A percentile compares a stretch with the other conserved stretches of the same genome.
Conservation (phyloP, 1,139 yeast genomes). For the Geotrichum phurueaensis region DNA sequence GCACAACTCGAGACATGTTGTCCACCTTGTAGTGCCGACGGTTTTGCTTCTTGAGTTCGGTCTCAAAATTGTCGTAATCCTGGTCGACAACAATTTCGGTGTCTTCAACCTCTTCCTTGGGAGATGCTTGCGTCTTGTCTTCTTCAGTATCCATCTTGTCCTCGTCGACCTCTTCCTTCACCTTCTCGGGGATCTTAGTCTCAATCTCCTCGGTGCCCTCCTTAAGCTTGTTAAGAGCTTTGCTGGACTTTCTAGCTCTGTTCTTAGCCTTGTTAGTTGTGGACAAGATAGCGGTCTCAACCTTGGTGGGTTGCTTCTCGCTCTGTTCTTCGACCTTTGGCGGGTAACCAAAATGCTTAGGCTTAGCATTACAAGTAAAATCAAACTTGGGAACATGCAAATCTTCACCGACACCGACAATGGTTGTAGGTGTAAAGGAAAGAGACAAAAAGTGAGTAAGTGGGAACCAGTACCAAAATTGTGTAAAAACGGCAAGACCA, state of each 20-base stretch:
- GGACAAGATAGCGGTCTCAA: conserved; percentile 88
- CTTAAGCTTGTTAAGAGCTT: conserved; percentile 32
- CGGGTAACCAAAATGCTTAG: conserved; percentile 81
- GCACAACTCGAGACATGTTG: conserved; percentile 83
- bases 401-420: conserved; percentile 81
- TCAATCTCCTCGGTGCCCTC: conserved; percentile 45
- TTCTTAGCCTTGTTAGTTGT: conserved; percentile 91
- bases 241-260: conserved; percentile 65
- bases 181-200: conserved; percentile 27
- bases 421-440: conserved; percentile 87
- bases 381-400: conserved; percentile 81
- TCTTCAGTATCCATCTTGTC: conserved; percentile 31
- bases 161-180: conserved; percentile 21
- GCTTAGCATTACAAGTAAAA: conserved; percentile 73
- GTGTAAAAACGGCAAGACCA: conserved; percentile 83
- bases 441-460: conserved; percentile 86
- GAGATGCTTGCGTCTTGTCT: conserved; percentile 27
- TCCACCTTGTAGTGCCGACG: conserved; percentile 51
- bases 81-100: conserved; percentile 21
- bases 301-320: conserved; percentile 80
- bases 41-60: conserved; percentile 39
- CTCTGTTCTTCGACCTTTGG: conserved; percentile 77
- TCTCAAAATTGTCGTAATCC: conserved; percentile 22
- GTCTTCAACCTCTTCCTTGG: conserved; percentile 17
- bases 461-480: conserved; percentile 99